Conservation (phyloP, 306 rosid species). For the Mimosa bimucronata region DNA sequence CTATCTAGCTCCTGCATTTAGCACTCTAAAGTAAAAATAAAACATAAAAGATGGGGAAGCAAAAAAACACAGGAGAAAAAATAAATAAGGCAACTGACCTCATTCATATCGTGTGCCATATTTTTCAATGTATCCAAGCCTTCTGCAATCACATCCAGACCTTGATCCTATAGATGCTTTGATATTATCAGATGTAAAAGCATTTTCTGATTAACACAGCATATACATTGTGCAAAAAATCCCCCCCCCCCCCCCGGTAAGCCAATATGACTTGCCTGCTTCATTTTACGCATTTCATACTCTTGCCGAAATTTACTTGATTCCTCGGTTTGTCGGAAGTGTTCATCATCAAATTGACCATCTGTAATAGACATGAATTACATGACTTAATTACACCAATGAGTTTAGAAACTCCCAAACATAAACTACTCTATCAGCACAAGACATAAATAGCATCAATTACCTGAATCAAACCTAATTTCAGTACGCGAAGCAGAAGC, state of each 20-base stretch:
- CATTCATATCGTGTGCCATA: conserved; percentile 98
- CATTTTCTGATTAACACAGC: conserved; percentile 4
- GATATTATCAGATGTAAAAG: conserved; percentile 33
- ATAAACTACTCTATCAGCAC: background rate
- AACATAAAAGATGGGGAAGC: background rate
- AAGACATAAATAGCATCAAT: background rate
- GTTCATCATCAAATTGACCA: conserved; percentile 66
- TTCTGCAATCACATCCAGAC: conserved; percentile 89
- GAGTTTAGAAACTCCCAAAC: background rate
- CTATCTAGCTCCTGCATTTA: conserved; percentile 80
- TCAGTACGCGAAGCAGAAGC: conserved; percentile 65
- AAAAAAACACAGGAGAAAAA: conserved; percentile 2
- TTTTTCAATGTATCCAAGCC: conserved; percentile 92
- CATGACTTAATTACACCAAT: background rate
- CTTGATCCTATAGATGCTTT: conserved; percentile 78
- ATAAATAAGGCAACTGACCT: conserved; percentile 59
- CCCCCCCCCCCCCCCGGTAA: too few relatives aligned
- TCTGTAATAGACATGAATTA: conserved; percentile 41
- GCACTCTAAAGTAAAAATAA: conserved; percentile 31
- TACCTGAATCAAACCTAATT: conserved; percentile 75
- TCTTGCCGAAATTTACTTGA: conserved; percentile 69
- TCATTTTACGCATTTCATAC: conserved; percentile 71
- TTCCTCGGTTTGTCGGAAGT: conserved; percentile 61
- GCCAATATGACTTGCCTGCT: conserved; percentile 64
- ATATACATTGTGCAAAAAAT: conserved; percentile 13